Percentiles rank a stretch among this genome's conserved stretches.
These are phyloP conservation scores for Rhododendron simsii DNA, from an alignment of 148 eudicot species.

Conservation along the genomic window DNA sequence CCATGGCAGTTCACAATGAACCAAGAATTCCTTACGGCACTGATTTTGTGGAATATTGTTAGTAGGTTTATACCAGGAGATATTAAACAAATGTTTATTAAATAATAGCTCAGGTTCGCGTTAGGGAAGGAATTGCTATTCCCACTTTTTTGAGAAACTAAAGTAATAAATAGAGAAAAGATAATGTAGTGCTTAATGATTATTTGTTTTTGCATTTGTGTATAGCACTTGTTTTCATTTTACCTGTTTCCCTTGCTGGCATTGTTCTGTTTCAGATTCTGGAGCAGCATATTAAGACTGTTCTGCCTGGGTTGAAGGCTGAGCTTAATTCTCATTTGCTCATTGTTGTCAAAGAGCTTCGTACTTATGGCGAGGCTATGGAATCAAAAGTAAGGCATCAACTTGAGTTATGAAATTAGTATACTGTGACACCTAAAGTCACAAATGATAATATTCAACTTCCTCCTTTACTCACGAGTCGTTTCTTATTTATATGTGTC, in stretches of 20 bases:
- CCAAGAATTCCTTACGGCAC: not conserved
- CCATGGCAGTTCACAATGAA: not conserved
- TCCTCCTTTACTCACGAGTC: not conserved
- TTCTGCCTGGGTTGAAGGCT: slow-evolving; percentile 45
- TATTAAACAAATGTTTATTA: not conserved
- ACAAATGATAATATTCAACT: not conserved
- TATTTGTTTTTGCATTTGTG: not conserved
- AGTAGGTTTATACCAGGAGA: not conserved
- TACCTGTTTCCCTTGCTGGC: not conserved
- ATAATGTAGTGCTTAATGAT: not conserved
- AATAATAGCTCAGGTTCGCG: not conserved
- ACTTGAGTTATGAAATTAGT: not conserved
- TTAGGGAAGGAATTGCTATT: not conserved
- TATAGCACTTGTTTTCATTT: not conserved
- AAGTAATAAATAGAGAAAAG: not conserved
- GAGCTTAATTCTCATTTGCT: slow-evolving; percentile 34
- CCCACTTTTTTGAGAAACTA: not conserved
- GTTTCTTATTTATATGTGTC: not conserved
- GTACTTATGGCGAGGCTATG: slow-evolving; percentile 36
- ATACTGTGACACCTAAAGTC: not conserved
- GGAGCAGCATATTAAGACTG: slow-evolving; percentile 40
- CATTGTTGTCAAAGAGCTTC: slow-evolving; percentile 37
- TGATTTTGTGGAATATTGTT: not conserved
- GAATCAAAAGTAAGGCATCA: slow-evolving; percentile 35
- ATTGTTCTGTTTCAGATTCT: slow-evolving; percentile 32